Evolutionary conservation across 2,329 filamentous ascomycete species (phyloP).

Genomic region (Pseudogymnoascus sp.): DNA sequence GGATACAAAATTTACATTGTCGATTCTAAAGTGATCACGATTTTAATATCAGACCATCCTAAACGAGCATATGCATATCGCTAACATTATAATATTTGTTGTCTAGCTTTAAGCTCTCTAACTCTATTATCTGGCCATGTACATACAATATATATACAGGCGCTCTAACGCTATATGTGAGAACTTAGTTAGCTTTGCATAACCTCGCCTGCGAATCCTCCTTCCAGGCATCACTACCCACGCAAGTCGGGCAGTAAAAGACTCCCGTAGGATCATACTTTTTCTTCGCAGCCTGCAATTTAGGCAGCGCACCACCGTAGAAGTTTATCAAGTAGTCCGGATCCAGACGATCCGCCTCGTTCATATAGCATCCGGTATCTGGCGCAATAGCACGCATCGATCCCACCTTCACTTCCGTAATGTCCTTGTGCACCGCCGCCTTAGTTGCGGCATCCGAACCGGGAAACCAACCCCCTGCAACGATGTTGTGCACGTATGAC

Average conservation of each 20-base stretch:
- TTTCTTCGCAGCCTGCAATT: conserved; percentile 28
- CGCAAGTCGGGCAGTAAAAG: conserved; percentile 33
- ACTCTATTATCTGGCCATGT: not conserved
- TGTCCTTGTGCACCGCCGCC: conserved; percentile 19
- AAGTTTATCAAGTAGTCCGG: conserved; percentile 28
- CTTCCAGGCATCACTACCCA: conserved; percentile 29
- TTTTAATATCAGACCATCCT: not conserved
- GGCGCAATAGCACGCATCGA: conserved; percentile 31
- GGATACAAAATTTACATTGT: not conserved
- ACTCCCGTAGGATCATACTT: conserved; percentile 27
- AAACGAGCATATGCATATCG: not conserved
- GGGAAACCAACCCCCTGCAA: conserved; percentile 12
- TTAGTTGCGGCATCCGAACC: conserved; percentile 15
- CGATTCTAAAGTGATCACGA: not conserved
- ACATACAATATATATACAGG: not conserved
- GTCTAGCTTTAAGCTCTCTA: not conserved
- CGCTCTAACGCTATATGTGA: not conserved
- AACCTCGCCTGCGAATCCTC: not conserved
- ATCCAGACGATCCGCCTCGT: conserved; percentile 33
- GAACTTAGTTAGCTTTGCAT: not conserved
- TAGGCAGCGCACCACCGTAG: conserved; percentile 28
- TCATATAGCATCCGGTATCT: conserved; percentile 34
- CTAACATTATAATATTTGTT: not conserved
- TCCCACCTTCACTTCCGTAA: conserved; percentile 25
- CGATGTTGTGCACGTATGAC: conserved; percentile 17